Conservation (phyloP, 2,329 filamentous ascomycete genomes). For the Ceratocystis lukuohia region DNA sequence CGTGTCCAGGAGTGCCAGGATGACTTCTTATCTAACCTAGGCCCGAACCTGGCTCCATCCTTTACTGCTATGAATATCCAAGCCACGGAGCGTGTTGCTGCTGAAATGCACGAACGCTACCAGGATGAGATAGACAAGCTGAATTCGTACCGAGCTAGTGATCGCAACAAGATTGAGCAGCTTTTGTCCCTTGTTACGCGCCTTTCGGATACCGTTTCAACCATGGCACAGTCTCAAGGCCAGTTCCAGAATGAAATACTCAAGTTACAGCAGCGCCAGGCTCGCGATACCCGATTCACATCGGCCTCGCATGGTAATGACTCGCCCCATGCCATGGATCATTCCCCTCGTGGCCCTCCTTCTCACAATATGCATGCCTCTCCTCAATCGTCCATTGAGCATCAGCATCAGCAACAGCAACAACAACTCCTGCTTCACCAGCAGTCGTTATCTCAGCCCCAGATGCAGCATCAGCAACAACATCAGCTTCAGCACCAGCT, state of each 20-base stretch:
- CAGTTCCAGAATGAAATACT: conserved; percentile 54
- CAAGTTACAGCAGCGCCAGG: conserved; percentile 34
- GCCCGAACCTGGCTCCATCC: conserved; percentile 50
- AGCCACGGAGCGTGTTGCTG: conserved; percentile 52
- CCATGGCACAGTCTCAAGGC: conserved; percentile 54
- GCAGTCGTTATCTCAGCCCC: conserved; percentile 49
- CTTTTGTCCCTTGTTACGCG: conserved; percentile 53
- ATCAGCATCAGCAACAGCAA: conserved; percentile 28
- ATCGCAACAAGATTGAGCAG: conserved; percentile 56
- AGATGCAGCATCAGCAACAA: conserved; percentile 36
- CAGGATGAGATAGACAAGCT: conserved; percentile 38
- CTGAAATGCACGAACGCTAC: conserved; percentile 53
- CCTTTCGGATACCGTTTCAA: conserved; percentile 54
- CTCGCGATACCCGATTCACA: conserved; percentile 16
- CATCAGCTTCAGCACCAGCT: conserved; percentile 31
- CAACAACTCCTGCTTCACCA: conserved; percentile 15
- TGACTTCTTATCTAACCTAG: conserved; percentile 48
- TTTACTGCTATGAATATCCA: conserved; percentile 52
- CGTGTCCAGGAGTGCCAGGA: conserved; percentile 58
- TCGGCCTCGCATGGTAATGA: conserved; percentile 18
- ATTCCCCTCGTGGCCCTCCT: conserved; percentile 17
- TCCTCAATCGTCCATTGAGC: conserved; percentile 20
- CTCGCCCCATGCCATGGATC: conserved; percentile 19
- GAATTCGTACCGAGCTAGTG: conserved; percentile 36
- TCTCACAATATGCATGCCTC: conserved; percentile 22